Evolutionary conservation across 345 rosid species (phyloP).

Genomic region (Pugionium cornutum): DNA sequence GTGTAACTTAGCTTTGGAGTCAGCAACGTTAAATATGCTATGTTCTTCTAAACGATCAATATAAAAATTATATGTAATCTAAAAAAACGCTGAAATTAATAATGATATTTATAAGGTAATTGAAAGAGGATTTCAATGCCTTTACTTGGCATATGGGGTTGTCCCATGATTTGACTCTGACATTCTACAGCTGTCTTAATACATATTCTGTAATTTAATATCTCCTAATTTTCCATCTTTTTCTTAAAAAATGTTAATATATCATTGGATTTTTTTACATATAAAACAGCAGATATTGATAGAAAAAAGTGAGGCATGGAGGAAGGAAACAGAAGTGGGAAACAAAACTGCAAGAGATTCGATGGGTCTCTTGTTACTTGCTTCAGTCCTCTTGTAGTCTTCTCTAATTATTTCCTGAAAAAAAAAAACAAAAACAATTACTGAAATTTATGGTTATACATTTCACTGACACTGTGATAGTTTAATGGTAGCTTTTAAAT

Average conservation of each 20-base stretch:
- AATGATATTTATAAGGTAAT: slow-evolving; percentile 16
- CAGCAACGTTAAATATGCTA: slow-evolving; percentile 4
- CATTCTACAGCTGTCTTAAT: slow-evolving; percentile 36
- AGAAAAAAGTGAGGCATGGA: no score
- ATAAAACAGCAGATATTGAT: no score
- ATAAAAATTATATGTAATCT: background rate
- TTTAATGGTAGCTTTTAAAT: background rate
- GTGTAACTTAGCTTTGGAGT: background rate
- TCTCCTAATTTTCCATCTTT: slow-evolving; percentile 9
- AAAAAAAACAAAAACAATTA: background rate
- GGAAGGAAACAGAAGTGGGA: slow-evolving; percentile 31
- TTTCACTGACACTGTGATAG: slow-evolving; percentile 27
- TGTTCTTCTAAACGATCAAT: background rate
- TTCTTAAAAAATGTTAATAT: no score
- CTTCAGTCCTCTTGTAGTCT: slow-evolving; percentile 42
- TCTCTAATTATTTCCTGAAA: slow-evolving; percentile 22
- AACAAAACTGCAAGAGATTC: slow-evolving; percentile 36
- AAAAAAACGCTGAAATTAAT: background rate
- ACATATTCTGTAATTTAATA: slow-evolving; percentile 12
- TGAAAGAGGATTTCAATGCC: slow-evolving; percentile 41
- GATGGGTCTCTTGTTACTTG: slow-evolving; percentile 33
- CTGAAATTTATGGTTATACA: background rate
- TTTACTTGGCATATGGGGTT: slow-evolving; percentile 47
- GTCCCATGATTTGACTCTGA: slow-evolving; percentile 53
- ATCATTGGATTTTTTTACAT: no score